Conservation (phyloP, 2,329 filamentous ascomycete genomes). For the Aspergillus flavus region DNA sequence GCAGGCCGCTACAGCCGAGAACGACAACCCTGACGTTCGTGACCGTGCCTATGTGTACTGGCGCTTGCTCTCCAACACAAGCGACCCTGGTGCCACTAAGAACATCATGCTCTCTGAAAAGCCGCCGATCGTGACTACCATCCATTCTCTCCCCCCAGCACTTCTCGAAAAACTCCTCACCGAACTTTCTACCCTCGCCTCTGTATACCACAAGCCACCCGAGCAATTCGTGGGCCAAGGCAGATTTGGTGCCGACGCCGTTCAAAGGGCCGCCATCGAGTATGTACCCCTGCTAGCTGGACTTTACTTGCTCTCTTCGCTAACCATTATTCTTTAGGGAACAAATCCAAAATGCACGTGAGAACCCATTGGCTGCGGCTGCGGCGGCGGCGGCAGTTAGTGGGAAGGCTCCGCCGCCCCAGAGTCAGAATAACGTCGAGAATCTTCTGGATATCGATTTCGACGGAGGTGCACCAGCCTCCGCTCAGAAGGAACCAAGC, state of each 20-base stretch:
- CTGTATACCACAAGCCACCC: constrained; percentile 97
- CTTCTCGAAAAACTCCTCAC: constrained; percentile 87
- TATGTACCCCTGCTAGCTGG: constrained; percentile 37
- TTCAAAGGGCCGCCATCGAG: constrained; percentile 94
- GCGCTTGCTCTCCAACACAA: constrained; percentile 79
- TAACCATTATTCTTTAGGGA: constrained; percentile 55
- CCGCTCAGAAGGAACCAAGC: constrained; percentile 67
- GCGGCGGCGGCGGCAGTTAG: constrained; percentile 66
- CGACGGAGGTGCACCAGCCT: constrained; percentile 90
- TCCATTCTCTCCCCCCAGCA: constrained; percentile 80
- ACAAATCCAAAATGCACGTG: constrained; percentile 85
- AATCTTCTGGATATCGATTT: constrained; percentile 97
- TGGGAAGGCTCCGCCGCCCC: constrained; percentile 53
- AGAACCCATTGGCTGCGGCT: constrained; percentile 90
- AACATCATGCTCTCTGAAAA: constrained; percentile 92
- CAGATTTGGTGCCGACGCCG: constrained; percentile 87
- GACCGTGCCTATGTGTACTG: constrained; percentile 98
- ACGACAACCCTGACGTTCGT: constrained; percentile 95
- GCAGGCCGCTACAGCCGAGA: constrained; percentile 88
- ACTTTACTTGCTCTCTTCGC: constrained; percentile 2
- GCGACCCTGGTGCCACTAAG: constrained; percentile 88
- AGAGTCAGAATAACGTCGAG: constrained; percentile 77
- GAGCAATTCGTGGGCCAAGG: constrained; percentile 98
- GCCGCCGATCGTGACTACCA: constrained; percentile 90
- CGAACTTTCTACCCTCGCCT: constrained; percentile 91